Evolutionary conservation across 352 stramenopile genomes (phyloP).

Genomic region (Aphanomyces invadans): DNA sequence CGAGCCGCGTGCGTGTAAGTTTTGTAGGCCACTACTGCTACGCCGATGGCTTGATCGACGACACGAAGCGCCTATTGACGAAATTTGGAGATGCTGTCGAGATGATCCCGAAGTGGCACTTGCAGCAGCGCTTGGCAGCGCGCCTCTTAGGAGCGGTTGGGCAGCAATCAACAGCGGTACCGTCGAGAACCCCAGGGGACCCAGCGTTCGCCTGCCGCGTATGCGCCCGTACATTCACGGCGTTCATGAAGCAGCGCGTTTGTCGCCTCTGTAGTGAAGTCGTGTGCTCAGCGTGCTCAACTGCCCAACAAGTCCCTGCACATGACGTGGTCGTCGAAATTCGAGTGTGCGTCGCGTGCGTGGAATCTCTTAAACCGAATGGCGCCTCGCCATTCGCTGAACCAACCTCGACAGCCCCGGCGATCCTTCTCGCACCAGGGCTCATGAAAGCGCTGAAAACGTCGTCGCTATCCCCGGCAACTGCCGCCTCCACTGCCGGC

Average conservation of each 20-base stretch:
- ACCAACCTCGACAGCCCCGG: not conserved
- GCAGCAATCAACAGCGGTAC: not conserved
- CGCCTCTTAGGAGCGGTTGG: not conserved
- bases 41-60: not conserved
- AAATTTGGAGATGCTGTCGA: not conserved
- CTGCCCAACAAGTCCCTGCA: not conserved
- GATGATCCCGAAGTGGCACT: not conserved
- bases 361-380: conserved; percentile 2
- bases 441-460: not conserved
- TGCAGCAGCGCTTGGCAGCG: not conserved
- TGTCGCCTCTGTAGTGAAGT: conserved; percentile 18
- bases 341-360: conserved; percentile 5
- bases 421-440: not conserved
- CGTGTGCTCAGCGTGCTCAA: conserved; percentile 9
- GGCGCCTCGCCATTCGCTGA: not conserved
- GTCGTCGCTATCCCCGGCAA: not conserved
- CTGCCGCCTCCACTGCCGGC: not conserved
- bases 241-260: not conserved
- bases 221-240: not conserved
- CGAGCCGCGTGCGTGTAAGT: conserved; percentile 4
- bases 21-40: conserved; percentile 20
- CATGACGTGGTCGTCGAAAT: not conserved
- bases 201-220: not conserved
- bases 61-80: conserved; percentile 4
- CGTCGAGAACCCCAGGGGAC: too few species aligned